Conservation (phyloP, 768 basidiomycete species). For the Tricholoma saponaceum region DNA sequence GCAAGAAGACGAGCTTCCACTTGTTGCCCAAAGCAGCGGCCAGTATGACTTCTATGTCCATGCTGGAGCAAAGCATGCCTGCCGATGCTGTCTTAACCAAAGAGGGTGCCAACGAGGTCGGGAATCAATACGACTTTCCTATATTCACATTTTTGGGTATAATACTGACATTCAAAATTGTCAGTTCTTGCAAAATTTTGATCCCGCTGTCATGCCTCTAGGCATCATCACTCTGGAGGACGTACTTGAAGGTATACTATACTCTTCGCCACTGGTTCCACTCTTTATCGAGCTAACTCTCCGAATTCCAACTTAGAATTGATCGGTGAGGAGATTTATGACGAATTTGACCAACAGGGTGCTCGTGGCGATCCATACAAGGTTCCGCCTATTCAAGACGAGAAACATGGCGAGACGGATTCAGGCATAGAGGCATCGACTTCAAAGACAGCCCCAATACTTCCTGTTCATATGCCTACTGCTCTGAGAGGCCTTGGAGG, state of each 20-base stretch:
- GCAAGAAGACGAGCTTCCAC: constrained; percentile 32
- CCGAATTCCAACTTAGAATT: constrained; percentile 47
- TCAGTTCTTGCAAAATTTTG: constrained; percentile 79
- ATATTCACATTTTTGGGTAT: not conserved
- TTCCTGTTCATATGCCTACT: constrained; percentile 31
- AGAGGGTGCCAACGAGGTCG: constrained; percentile 69
- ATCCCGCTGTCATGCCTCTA: constrained; percentile 78
- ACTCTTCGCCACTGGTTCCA: not conserved
- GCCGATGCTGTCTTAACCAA: constrained; percentile 82
- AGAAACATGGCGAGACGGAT: constrained; percentile 11
- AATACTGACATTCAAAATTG: constrained; percentile 1
- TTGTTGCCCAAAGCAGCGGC: constrained; percentile 32
- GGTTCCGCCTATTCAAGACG: constrained; percentile 21
- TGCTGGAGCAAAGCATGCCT: constrained; percentile 80
- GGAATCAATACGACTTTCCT: constrained; percentile 15
- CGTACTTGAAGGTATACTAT: constrained; percentile 70
- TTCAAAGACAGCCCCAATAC: not conserved
- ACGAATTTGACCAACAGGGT: constrained; percentile 83
- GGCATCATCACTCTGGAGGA: constrained; percentile 95
- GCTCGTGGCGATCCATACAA: constrained; percentile 49
- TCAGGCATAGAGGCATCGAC: constrained; percentile 2
- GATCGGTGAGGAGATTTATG: constrained; percentile 91
- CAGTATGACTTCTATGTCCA: constrained; percentile 42
- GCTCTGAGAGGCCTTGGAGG: constrained; percentile 43
- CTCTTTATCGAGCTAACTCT: not conserved